These are phyloP conservation scores for Phellopilus nigrolimitatus DNA, from an alignment of 1,284 basidiomycete genomes.

Conservation along the genomic window DNA sequence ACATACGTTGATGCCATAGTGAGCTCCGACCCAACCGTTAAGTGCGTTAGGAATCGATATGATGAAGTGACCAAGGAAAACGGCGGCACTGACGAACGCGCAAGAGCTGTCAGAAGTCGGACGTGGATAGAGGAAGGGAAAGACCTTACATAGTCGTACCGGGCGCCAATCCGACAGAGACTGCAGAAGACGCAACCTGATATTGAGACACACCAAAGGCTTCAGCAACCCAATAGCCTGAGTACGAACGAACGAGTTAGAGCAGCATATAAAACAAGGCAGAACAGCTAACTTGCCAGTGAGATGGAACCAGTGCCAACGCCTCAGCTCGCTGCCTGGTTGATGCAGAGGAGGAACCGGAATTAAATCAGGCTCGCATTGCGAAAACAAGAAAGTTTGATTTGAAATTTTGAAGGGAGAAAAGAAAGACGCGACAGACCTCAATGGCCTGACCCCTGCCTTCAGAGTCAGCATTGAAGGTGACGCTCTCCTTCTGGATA, in stretches of 20 bases:
- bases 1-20: slow-evolving; percentile 24
- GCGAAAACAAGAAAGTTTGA: not conserved
- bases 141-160: slow-evolving; percentile 22
- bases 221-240: slow-evolving; percentile 27
- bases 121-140: not conserved
- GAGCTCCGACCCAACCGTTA: slow-evolving; percentile 26
- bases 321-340: not conserved
- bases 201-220: slow-evolving; percentile 26
- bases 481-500: slow-evolving; percentile 5
- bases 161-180: slow-evolving; percentile 24
- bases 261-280: not conserved
- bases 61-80: slow-evolving; percentile 25
- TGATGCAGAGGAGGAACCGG: slow-evolving; percentile 2
- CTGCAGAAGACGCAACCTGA: slow-evolving; percentile 25
- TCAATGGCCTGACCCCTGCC: slow-evolving; percentile 2
- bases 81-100: slow-evolving; percentile 13
- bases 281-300: not conserved
- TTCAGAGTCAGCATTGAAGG: slow-evolving; percentile 2
- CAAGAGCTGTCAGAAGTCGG: not conserved
- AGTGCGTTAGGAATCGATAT: slow-evolving; percentile 25
- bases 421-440: not conserved
- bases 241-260: not conserved
- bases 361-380: slow-evolving; percentile 6
- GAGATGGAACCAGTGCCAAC: not conserved
- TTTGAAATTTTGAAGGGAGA: not conserved